These are phyloP conservation scores for Monosporascus sp. DNA, from an alignment of 2,329 filamentous ascomycete genomes.

Conservation along the genomic window DNA sequence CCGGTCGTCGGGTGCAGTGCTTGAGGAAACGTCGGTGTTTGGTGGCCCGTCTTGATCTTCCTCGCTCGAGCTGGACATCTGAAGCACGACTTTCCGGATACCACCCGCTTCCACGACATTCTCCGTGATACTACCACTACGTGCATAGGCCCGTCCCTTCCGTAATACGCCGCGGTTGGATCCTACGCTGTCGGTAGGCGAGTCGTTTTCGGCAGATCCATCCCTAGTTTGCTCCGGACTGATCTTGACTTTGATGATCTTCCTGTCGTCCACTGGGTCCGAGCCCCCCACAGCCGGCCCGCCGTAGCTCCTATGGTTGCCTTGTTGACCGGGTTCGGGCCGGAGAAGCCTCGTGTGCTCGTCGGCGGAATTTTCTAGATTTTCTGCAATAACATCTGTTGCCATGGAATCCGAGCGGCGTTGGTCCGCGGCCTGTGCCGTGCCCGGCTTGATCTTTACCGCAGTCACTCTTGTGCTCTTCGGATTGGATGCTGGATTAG, in stretches of 20 bases:
- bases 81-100: conserved; percentile 67
- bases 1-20: not conserved
- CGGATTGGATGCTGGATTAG: conserved; percentile 61
- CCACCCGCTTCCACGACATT: conserved; percentile 68
- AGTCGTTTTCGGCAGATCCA: conserved; percentile 12
- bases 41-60: conserved; percentile 15
- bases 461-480: conserved; percentile 56
- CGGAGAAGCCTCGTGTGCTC: conserved; percentile 40
- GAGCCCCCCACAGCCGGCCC: conserved; percentile 21
- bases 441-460: conserved; percentile 60
- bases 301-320: conserved; percentile 55
- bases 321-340: conserved; percentile 54
- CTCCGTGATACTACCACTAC: conserved; percentile 72
- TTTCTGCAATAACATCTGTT: conserved; percentile 13
- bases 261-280: conserved; percentile 14
- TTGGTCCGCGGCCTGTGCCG: conserved; percentile 11
- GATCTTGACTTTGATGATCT: conserved; percentile 7
- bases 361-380: conserved; percentile 21
- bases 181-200: conserved; percentile 15
- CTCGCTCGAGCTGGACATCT: conserved; percentile 53
- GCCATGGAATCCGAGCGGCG: conserved; percentile 16
- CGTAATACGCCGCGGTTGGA: conserved; percentile 11
- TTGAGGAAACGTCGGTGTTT: conserved; percentile 7
- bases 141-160: conserved; percentile 38
- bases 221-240: conserved; percentile 10